Evolutionary conservation across 257 asterid species (phyloP).

Genomic region (Solanum appendiculatum): DNA sequence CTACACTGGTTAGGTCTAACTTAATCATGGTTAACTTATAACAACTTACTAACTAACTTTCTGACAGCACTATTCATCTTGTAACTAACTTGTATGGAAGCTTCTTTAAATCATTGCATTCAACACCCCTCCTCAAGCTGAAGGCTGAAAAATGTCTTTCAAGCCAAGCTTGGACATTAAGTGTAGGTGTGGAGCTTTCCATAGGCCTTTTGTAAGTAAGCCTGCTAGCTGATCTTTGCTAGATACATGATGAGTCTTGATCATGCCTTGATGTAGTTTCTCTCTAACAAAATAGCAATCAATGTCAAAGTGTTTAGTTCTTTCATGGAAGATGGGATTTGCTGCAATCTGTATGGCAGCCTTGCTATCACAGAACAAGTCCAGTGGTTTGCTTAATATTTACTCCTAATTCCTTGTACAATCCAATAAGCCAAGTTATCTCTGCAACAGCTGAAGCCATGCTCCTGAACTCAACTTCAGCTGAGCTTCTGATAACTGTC

Average conservation of each 20-base stretch:
- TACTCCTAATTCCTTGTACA: neutral
- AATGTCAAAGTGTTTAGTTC: neutral
- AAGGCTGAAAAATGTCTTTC: neutral
- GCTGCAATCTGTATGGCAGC: neutral
- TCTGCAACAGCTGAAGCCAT: neutral
- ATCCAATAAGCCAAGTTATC: neutral
- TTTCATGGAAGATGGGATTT: neutral
- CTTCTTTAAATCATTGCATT: too few species aligned
- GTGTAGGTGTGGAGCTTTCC: neutral
- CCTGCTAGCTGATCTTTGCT: neutral
- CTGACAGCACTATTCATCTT: too few species aligned
- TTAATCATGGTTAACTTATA: too few species aligned
- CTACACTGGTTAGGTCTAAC: too few species aligned
- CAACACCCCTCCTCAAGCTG: neutral
- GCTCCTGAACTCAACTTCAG: neutral
- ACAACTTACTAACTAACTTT: too few species aligned
- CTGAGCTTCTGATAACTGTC: neutral
- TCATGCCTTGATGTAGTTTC: neutral
- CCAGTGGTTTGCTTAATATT: rapidly evolving
- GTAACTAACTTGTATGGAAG: neutral
- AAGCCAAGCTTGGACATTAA: neutral
- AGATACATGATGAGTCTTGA: neutral
- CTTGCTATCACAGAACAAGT: neutral
- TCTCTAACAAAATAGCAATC: neutral
- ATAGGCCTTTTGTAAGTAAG: neutral